These are phyloP conservation scores for Pisolithus marmoratus DNA, from an alignment of 768 basidiomycete genomes.

Conservation along the genomic window DNA sequence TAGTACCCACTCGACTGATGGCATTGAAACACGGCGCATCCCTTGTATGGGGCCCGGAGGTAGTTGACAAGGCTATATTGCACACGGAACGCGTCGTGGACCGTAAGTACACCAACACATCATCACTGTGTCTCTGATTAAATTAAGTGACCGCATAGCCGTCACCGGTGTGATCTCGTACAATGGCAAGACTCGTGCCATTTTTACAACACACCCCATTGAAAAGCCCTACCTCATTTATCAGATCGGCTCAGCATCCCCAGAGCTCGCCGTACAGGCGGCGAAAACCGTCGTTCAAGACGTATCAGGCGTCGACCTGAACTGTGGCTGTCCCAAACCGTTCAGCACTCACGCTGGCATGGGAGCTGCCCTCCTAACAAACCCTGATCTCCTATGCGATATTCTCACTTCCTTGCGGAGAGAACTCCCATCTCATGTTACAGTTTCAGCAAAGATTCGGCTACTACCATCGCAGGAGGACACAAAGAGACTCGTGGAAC, in stretches of 20 bases:
- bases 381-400: conserved; percentile 84
- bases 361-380: conserved; percentile 93
- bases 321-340: conserved; percentile 96
- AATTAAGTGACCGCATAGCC: conserved; percentile 41
- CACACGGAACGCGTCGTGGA: conserved; percentile 80
- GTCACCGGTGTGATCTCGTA: conserved; percentile 84
- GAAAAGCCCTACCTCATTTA: conserved; percentile 94
- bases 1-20: conserved; percentile 82
- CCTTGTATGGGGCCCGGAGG: conserved; percentile 95
- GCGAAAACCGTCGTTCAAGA: conserved; percentile 83
- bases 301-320: conserved; percentile 91
- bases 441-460: conserved; percentile 93
- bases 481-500: conserved; percentile 83
- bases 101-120: conserved; percentile 46
- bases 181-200: conserved; percentile 74
- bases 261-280: conserved; percentile 87
- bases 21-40: conserved; percentile 91
- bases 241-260: conserved; percentile 90
- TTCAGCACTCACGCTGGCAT: conserved; percentile 93
- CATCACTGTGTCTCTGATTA: neutral
- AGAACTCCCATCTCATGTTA: conserved; percentile 69
- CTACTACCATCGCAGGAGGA: conserved; percentile 81
- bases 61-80: conserved; percentile 93
- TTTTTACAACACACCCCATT: conserved; percentile 90
- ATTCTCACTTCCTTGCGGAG: conserved; percentile 77